phyloP scores from a whole-genome alignment of 2,329 filamentous ascomycete genomes.

The Torrubiellomyces zombiae region DNA sequence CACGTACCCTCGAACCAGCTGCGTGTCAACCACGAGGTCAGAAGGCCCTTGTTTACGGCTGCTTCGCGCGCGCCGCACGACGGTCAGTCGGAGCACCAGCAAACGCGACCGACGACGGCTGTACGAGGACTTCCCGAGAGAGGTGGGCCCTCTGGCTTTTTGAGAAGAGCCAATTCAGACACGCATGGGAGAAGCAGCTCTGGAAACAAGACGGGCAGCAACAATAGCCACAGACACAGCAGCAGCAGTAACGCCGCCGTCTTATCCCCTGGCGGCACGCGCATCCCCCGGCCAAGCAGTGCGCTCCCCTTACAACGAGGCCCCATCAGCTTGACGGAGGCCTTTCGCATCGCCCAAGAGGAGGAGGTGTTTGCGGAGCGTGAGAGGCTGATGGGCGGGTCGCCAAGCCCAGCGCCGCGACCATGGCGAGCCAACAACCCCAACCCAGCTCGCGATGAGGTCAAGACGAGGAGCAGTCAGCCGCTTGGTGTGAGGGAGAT shows the following conservation, averaged over 20 bases:
- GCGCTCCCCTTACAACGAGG: slow-evolving; percentile 12
- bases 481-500: slow-evolving; percentile 14
- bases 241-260: slow-evolving; percentile 7
- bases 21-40: slow-evolving; percentile 21
- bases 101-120: slow-evolving; percentile 7
- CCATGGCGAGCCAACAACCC: slow-evolving; percentile 20
- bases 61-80: slow-evolving; percentile 2
- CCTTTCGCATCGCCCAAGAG: slow-evolving; percentile 18
- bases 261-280: slow-evolving; percentile 14
- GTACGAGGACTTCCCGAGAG: slow-evolving; percentile 1
- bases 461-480: slow-evolving; percentile 13
- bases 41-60: slow-evolving; percentile 21
- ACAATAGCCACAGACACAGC: slow-evolving; percentile 1
- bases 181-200: too few species aligned
- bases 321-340: slow-evolving; percentile 24
- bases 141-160: neutral
- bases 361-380: slow-evolving; percentile 13
- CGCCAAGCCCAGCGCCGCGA: slow-evolving; percentile 34
- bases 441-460: slow-evolving; percentile 13
- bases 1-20: slow-evolving; percentile 10
- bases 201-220: too few species aligned
- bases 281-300: slow-evolving; percentile 16
- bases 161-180: slow-evolving; percentile 12
- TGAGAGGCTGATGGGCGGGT: slow-evolving; percentile 21
- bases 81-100: slow-evolving; percentile 2